Evolutionary conservation across 2,329 filamentous ascomycete genomes (phyloP).

Genomic region (Epichloe festucae): DNA sequence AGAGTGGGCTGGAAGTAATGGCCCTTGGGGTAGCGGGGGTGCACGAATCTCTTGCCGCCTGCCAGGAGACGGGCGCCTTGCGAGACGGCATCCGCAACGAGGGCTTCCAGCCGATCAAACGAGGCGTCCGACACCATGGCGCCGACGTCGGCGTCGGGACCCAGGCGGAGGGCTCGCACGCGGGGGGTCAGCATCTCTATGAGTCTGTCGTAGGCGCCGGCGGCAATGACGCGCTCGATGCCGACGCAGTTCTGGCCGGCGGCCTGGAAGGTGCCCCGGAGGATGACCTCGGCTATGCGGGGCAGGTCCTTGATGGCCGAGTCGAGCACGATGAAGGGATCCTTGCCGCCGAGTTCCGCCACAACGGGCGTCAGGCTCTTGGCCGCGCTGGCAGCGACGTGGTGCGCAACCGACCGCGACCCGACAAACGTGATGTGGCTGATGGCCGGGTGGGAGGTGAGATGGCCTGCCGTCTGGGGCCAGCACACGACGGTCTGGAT

Average conservation of each 20-base stretch:
- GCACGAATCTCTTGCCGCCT: constrained; percentile 59
- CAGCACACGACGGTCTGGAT: constrained; percentile 82
- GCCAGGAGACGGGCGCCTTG: constrained; percentile 70
- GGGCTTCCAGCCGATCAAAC: constrained; percentile 62
- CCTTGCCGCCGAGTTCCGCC: constrained; percentile 89
- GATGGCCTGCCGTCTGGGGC: constrained; percentile 64
- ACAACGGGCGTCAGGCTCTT: constrained; percentile 77
- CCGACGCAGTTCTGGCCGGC: constrained; percentile 97
- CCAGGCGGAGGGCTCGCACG: constrained; percentile 62
- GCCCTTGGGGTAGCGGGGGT: constrained; percentile 62
- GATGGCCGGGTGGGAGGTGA: constrained; percentile 76
- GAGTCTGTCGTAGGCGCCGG: constrained; percentile 63
- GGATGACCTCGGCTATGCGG: constrained; percentile 67
- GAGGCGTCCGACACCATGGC: constrained; percentile 73
- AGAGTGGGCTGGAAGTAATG: constrained; percentile 92
- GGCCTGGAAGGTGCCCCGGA: constrained; percentile 89
- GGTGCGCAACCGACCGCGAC: constrained; percentile 71
- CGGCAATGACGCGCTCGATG: constrained; percentile 81
- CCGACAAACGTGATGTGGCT: constrained; percentile 94
- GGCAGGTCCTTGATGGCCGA: constrained; percentile 53
- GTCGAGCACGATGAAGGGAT: constrained; percentile 81
- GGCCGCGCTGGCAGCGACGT: constrained; percentile 77
- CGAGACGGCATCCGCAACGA: constrained; percentile 65
- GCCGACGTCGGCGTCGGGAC: constrained; percentile 70
- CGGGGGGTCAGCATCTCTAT: constrained; percentile 61